These are phyloP conservation scores for Saccharum hybrid DNA, from an alignment of 202 grass and related monocot species.

Conservation along the genomic window DNA sequence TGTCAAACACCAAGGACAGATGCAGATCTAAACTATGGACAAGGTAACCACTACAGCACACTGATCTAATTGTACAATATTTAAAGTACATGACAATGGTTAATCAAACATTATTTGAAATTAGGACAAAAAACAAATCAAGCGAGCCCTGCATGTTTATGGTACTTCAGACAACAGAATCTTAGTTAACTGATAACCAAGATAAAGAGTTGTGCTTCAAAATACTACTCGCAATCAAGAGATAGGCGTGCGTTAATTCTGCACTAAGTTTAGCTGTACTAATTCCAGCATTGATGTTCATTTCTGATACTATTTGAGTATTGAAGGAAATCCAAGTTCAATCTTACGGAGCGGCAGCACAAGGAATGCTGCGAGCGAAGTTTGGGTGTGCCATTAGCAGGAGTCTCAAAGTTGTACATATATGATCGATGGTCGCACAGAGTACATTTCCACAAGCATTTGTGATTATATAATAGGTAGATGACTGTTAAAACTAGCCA, in stretches of 20 bases:
- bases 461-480: background rate
- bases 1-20: constrained; percentile 2
- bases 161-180: background rate
- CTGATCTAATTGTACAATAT: background rate
- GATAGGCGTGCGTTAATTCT: background rate
- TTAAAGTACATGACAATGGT: background rate
- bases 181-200: background rate
- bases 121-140: background rate
- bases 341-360: background rate
- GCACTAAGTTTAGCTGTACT: background rate
- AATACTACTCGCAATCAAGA: background rate
- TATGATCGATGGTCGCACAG: background rate
- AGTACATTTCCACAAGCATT: background rate
- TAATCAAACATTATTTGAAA: constrained; percentile 8
- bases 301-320: background rate
- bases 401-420: background rate
- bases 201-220: background rate
- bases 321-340: background rate
- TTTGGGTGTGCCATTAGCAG: background rate
- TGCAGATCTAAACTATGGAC: background rate
- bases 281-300: background rate
- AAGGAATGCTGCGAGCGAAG: background rate
- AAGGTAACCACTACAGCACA: background rate
- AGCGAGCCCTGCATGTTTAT: background rate
- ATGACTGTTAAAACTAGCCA: background rate